Evolutionary conservation across 352 stramenopile species (phyloP).

Genomic region (Blastocystis sp.): DNA sequence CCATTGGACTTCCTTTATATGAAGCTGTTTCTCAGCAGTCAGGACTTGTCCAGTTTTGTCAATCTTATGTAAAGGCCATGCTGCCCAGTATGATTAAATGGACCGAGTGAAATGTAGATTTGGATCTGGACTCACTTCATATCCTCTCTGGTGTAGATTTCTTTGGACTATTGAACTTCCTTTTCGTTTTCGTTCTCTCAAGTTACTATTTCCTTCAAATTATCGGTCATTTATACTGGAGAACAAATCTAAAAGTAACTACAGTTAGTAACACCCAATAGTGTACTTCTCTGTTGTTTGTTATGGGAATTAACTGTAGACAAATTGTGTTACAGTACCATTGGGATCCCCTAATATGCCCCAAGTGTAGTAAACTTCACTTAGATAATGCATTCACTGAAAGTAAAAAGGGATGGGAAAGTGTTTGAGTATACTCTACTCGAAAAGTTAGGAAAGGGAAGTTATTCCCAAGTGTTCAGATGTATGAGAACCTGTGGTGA

Average conservation of each 20-base stretch:
- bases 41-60: background rate
- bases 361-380: background rate
- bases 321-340: background rate
- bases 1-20: background rate
- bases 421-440: conserved; percentile 27
- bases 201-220: conserved; percentile 55
- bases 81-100: background rate
- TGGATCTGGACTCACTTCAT: conserved; percentile 10
- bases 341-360: background rate
- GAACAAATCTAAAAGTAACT: background rate
- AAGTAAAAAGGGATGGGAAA: background rate
- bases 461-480: conserved; percentile 52
- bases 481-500: background rate
- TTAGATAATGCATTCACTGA: conserved; percentile 1
- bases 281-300: background rate
- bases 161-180: background rate
- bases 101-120: background rate
- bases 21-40: too few species aligned
- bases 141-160: background rate
- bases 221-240: conserved; percentile 47
- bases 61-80: background rate
- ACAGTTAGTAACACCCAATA: background rate
- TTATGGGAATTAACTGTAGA: too few species aligned
- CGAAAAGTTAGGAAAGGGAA: conserved; percentile 15
- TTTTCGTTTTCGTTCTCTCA: conserved; percentile 1